phyloP scores from a whole-genome alignment of 768 basidiomycete genomes.

The Amanita pallidorosea region DNA sequence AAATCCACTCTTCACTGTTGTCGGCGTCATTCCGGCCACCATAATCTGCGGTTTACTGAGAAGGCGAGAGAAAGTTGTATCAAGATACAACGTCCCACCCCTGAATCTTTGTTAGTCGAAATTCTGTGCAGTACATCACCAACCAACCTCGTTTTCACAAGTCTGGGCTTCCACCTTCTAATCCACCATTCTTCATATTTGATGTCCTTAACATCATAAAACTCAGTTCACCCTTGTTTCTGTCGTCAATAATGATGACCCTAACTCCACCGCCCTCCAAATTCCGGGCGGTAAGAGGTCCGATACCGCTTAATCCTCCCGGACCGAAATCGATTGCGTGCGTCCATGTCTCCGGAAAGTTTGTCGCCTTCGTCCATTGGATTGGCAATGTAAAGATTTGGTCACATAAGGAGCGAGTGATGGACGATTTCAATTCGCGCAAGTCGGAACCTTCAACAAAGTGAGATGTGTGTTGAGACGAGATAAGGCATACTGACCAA shows the following conservation, averaged over 20 bases:
- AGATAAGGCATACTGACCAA: constrained; percentile 46
- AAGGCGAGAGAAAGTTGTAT: constrained; percentile 94
- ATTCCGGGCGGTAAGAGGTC: constrained; percentile 81
- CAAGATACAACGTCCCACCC: constrained; percentile 85
- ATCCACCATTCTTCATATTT: constrained; percentile 85
- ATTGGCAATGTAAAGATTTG: constrained; percentile 90
- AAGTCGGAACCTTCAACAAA: constrained; percentile 67
- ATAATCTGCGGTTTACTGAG: constrained; percentile 96
- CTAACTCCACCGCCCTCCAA: constrained; percentile 91
- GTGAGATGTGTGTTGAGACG: constrained; percentile 9
- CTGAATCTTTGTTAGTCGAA: constrained; percentile 24
- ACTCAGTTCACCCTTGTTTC: constrained; percentile 79
- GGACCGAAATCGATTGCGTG: constrained; percentile 97
- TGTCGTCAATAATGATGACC: constrained; percentile 84
- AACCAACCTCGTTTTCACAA: constrained; percentile 83
- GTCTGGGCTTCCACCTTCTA: constrained; percentile 73
- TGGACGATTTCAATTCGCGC: constrained; percentile 51
- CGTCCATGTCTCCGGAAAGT: constrained; percentile 84
- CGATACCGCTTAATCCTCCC: constrained; percentile 89
- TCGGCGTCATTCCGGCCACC: constrained; percentile 99
- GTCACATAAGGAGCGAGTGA: constrained; percentile 83
- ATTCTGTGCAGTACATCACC: constrained; percentile 8
- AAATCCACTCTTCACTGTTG: constrained; percentile 92
- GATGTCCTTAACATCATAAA: constrained; percentile 57
- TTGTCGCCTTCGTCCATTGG: constrained; percentile 85